Percentiles rank a stretch among this genome's conserved stretches.
These are phyloP conservation scores for Penicillium arizonense DNA, from an alignment of 495 filamentous ascomycete genomes.

Conservation along the genomic window DNA sequence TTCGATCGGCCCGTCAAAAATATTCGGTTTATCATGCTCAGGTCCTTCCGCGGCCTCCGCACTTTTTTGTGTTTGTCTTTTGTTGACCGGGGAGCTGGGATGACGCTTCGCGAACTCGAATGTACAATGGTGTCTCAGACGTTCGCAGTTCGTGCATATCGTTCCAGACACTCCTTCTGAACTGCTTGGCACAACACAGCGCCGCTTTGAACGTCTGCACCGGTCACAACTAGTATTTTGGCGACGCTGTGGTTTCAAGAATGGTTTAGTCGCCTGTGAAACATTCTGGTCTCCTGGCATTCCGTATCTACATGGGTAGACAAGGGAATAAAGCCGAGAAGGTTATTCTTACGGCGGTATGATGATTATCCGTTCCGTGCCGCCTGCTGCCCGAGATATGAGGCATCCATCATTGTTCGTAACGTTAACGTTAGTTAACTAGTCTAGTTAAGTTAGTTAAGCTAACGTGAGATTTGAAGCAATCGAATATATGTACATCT, in stretches of 20 bases:
- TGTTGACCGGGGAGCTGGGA: neutral
- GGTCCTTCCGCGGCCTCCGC: neutral
- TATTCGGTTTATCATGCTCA: neutral
- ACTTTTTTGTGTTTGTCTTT: neutral
- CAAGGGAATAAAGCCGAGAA: too few species aligned
- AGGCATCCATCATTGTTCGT: neutral
- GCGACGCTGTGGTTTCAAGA: conserved; percentile 11
- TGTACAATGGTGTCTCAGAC: conserved; percentile 22
- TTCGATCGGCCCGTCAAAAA: neutral
- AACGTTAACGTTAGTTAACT: too few species aligned
- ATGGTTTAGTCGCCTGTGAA: neutral
- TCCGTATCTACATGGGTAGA: conserved; percentile 1
- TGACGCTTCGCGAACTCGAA: conserved; percentile 22
- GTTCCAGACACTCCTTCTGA: neutral
- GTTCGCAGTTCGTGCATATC: conserved; percentile 19
- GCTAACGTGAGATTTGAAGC: too few species aligned
- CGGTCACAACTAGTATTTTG: conserved; percentile 29
- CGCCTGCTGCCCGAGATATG: conserved; percentile 2
- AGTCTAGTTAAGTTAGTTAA: too few species aligned
- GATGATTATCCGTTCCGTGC: conserved; percentile 1
- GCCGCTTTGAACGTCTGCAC: conserved; percentile 26
- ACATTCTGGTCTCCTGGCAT: conserved; percentile 2
- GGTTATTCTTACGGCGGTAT: neutral
- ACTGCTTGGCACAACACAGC: conserved; percentile 14
- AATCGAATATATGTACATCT: too few species aligned